Base-by-base conservation (phyloP, 202 grass and related monocot species). In the Thinopyrum obtusiflorum region DNA sequence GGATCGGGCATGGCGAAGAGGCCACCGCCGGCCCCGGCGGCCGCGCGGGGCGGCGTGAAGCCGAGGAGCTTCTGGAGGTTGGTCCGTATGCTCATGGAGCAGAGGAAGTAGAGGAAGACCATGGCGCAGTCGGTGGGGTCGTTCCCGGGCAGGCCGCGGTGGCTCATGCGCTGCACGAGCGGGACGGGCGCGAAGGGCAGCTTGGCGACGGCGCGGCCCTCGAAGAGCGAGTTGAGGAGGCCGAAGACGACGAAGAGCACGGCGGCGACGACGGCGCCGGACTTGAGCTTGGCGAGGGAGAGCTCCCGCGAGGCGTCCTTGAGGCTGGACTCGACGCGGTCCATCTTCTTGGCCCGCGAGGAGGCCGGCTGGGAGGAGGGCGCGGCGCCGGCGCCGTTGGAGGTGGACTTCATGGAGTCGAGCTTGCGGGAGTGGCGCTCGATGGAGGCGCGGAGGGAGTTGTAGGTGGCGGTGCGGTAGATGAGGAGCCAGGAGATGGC, bases 71-170 rank as follows among this genome's bases (percentile, higher is more conserved):
- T 99, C 86, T 99, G 97, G 57, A 99, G 89, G 83, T 99, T 99
- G 26, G 97, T 99, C 7, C 97, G 87, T 80, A 99, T 99, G 84
- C 93, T 97, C 80, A 99, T 99, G 73, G 93, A 99, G 80, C 93
- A 99, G 65, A 97, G 97, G 86, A 99, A 94, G 88, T 99, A 99
- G 47, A 99, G 89, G 90, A 99, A 99, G 26, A 92, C 93, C 97
- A 99, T 96, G 89, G 97, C 95, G 87, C 97, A 99, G 78, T 97
- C 97, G 29, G 97, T 94, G 85, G 93, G 94, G 55, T 99, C 92
- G 83, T 77, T 88, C 9, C 93, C 97, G 27, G 85, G 88, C 10
- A 99, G 70, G 3, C 97, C 97, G 11, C 97, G 89, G 83, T 99
- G 97, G 92, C 97, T 99, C 97, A 99, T 99, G 60, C 94, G 94